Evolutionary conservation across 176 grass and related monocot genomes (phyloP), one percentile per base, ranked within the genome.

Genomic region (Elaeis guineensis): DNA sequence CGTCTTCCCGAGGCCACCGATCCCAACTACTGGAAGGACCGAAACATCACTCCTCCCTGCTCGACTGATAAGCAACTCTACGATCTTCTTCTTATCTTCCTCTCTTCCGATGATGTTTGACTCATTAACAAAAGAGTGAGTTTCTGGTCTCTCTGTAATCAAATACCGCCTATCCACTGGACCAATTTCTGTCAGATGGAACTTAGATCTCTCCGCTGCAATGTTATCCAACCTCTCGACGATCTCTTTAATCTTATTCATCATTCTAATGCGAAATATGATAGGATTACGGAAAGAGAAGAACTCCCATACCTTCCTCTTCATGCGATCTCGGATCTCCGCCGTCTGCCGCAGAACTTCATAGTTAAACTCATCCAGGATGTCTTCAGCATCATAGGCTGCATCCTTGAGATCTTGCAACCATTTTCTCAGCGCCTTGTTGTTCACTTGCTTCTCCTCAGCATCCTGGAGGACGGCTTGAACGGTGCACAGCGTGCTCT

Each of bases 1-100:
- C 0, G 76, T 84, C 59, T 89, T 89, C 0, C 80, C 85, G 3
- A 77, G 12, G 24, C 76, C 80, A 0, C 80, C 80, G 76, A 89
- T 83, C 4, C 85, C 80, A 14, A 80, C 19, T 5, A 89, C 26
- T 0, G 85, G 72, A 3, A 89, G 19, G 3, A 86, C 63, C 0
- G 6, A 60, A 25, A 77, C 22, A 28, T 72, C 56, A n/a, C 5
- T 26, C 5, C 2, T 9, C 1, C 18, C 2, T 3, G 25, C 5
- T 19, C 6, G 25, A 17, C 65, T 26, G 1, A 72, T 60, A 32
- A 79, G 52, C 8, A 72, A 19, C 15, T 5, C 17, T 9, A 77
- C 21, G 4, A 80, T 25, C 51, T 21, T 55, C 8, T 19, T 2
- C 17, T 21, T 55, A 4, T 55, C 52, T 19, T 19, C 18, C 7